Evolutionary conservation across 2,329 filamentous ascomycete species (phyloP), one percentile per base, ranked within the genome.

Genomic region (Apiospora aurea): DNA sequence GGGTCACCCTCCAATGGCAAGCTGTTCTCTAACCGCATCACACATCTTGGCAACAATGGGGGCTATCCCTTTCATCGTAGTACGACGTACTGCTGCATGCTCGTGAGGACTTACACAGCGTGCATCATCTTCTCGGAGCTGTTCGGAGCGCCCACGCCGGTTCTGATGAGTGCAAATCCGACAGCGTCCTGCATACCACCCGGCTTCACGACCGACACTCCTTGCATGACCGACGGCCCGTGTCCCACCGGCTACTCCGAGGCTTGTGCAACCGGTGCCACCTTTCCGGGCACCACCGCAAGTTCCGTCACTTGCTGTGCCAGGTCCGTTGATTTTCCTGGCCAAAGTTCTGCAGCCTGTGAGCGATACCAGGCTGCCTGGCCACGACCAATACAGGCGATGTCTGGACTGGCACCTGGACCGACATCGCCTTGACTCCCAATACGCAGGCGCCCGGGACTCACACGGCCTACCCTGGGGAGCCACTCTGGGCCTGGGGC

Each of bases 301-400:
- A 68, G 66, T 43, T 68, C 66, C 43, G 66, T 68, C 21, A 68
- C 66, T 18, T 68, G 66, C 43, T 68, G 66, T 47, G 43, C 66
- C 29, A 68, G 66, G 66, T 68, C 26, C 66, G 38, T 68, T 24
- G 34, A 41, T 7, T 41, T n/a, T 41, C 24, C 34, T n/a, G 34
- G 47, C 47, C 38, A 26, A 44, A 13, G 41, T 16, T 4, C n/a
- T 26, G 26, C 66, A 13, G 66, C 2, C 38, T 44, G 24, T 18
- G 38, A 44, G 18, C 66, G 38, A n/a, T 24, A 13, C 5, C n/a
- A 68, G 18, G n/a, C 10, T 68, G 43, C 67, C 2, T 68, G 43
- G 38, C 38, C 43, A 68, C 24, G 43, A 43, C 24, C 8, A 26
- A 29, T 1, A 44, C 14, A 11, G 66, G 43, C n/a, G 66, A 68